Evolutionary conservation across 2,329 filamentous ascomycete species (phyloP).

Genomic region (Pleurostoma richardsiae): DNA sequence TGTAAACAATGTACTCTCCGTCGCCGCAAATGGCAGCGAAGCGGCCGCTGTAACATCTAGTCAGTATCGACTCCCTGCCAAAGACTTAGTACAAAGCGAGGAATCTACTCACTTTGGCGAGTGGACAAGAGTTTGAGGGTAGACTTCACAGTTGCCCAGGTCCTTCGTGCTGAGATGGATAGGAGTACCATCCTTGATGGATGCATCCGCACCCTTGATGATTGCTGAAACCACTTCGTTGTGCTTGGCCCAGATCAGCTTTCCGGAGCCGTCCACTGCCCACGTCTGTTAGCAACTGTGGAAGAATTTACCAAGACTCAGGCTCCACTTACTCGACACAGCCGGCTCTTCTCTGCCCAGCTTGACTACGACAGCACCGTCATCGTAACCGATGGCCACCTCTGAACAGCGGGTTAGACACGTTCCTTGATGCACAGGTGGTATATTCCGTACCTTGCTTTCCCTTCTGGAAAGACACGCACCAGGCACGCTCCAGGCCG

Average conservation of each 20-base stretch:
- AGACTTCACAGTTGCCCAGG: constrained; percentile 92
- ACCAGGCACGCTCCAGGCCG: constrained; percentile 94
- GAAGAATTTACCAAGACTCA: too few species aligned
- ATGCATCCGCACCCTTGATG: constrained; percentile 81
- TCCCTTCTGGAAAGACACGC: constrained; percentile 90
- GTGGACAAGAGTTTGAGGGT: constrained; percentile 89
- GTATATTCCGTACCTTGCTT: constrained; percentile 89
- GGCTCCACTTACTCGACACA: constrained; percentile 58
- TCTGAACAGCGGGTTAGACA: constrained; percentile 52
- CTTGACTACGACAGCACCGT: constrained; percentile 95
- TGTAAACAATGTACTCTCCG: constrained; percentile 98
- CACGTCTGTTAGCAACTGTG: too few species aligned
- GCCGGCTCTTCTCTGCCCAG: constrained; percentile 96
- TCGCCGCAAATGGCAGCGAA: constrained; percentile 89
- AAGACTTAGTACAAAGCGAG: constrained; percentile 58
- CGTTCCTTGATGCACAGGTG: too few species aligned
- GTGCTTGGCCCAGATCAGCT: constrained; percentile 92
- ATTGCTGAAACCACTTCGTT: constrained; percentile 93
- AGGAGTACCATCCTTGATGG: constrained; percentile 81
- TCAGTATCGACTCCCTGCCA: too few species aligned
- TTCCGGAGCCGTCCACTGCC: constrained; percentile 79
- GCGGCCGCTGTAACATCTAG: constrained; percentile 37
- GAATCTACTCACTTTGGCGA: constrained; percentile 81
- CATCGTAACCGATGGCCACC: constrained; percentile 90
- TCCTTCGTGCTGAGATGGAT: constrained; percentile 89